Base-by-base conservation (phyloP, 148 eudicot species). In the Chenopodium quinoa region DNA sequence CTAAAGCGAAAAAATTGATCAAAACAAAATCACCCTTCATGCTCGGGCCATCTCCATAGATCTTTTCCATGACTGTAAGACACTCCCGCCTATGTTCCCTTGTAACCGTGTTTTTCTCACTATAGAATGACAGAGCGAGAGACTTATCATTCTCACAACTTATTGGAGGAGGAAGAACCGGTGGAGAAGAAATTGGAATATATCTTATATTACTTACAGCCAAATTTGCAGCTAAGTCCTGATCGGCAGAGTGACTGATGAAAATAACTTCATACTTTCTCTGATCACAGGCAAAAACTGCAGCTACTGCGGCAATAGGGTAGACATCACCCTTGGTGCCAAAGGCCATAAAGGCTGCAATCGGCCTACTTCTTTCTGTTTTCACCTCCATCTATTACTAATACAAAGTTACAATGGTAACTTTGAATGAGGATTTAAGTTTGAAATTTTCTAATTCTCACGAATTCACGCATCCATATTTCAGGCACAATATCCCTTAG, bases 271-370 rank as follows among this genome's bases (percentile, higher is more conserved):
- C 88, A 84, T 94, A 91, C 0, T 88, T 91, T 76, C 75, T 82
- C 67, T 82, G 88, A 85, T 94, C 91, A 81, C 70, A 82, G 78
- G 98, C 98, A 88, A 94, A 94, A 70, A 94, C 95, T 23, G 89
- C 93, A 83, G 98, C 93, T 73, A 96, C 86, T 71, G 98, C 97
- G 69, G 97, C 93, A 27, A 96, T 86, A 23, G 99, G 99, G 63
- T 91, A 84, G 75, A 92, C 91, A 75, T 94, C 99, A 82, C 98
- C 98, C 80, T 94, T 92, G 73, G 99, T 96, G 81, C 99, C 99
- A 76, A 96, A 96, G 78, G 93, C 97, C 98, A 94, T 94, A 86
- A 94, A 92, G n/a, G 79, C 88, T 70, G 98, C 97, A 31, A 83
- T 84, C 7, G 97, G 95, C 71, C 71, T 83, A 58, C 76, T 87